phyloP scores from a whole-genome alignment of 1,284 basidiomycete species.

The Sanghuangporus weigelae region DNA sequence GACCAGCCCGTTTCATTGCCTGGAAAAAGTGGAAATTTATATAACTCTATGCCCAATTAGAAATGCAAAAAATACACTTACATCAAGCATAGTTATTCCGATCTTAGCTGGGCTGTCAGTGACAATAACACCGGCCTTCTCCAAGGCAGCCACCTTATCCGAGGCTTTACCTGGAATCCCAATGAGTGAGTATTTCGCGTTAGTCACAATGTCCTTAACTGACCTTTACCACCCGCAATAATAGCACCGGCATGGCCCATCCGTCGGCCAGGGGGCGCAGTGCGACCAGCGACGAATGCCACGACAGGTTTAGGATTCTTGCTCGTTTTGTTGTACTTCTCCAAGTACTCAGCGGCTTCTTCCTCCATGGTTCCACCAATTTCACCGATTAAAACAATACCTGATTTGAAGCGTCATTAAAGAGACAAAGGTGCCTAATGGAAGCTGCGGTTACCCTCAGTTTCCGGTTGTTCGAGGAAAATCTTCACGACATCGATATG shows the following conservation, averaged over 20 bases:
- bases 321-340: conserved; percentile 88
- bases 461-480: conserved; percentile 90
- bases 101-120: conserved; percentile 97
- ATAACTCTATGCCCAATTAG: conserved; percentile 10
- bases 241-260: conserved; percentile 99
- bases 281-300: conserved; percentile 96
- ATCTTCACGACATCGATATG: conserved; percentile 96
- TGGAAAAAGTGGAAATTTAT: conserved; percentile 26
- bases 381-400: conserved; percentile 97
- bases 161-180: conserved; percentile 68
- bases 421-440: neutral
- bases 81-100: conserved; percentile 83
- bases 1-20: conserved; percentile 84
- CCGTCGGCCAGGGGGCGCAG: conserved; percentile 94
- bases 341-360: conserved; percentile 95
- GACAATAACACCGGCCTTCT: conserved; percentile 90
- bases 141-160: conserved; percentile 94
- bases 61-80: conserved; percentile 27
- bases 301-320: conserved; percentile 92
- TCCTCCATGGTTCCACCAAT: conserved; percentile 99
- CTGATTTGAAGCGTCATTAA: conserved; percentile 31
- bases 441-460: conserved; percentile 57
- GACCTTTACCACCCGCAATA: conserved; percentile 95
- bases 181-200: neutral
- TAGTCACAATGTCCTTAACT: conserved; percentile 18